phyloP scores from a whole-genome alignment of 2,329 filamentous ascomycete species.

The Scedosporium dehoogii region DNA sequence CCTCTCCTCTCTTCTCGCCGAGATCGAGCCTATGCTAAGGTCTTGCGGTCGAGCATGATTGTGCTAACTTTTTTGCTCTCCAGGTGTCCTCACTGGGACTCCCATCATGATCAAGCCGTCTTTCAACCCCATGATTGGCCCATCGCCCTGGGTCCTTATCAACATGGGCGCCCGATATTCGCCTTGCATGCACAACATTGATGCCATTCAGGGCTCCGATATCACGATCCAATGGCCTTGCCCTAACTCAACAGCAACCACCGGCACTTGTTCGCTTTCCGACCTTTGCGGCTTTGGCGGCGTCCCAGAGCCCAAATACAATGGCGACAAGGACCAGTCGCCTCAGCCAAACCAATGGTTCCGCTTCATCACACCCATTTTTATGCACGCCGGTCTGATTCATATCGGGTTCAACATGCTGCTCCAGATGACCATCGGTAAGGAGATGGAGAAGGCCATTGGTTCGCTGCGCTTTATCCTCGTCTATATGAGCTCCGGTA shows the following conservation, averaged over 20 bases:
- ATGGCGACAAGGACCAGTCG: conserved; percentile 35
- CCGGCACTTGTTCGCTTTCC: conserved; percentile 58
- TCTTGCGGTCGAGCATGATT: too few relatives aligned
- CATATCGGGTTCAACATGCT: conserved; percentile 96
- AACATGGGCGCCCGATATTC: conserved; percentile 93
- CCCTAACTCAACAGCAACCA: conserved; percentile 62
- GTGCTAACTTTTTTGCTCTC: conserved; percentile 8
- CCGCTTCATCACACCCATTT: conserved; percentile 91
- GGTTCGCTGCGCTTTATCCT: conserved; percentile 80
- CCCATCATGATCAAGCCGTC: conserved; percentile 69
- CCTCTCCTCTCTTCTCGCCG: not conserved
- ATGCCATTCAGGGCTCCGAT: conserved; percentile 47
- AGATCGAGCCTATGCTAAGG: not conserved
- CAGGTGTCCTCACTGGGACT: conserved; percentile 66
- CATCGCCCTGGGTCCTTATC: conserved; percentile 80
- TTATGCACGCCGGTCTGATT: conserved; percentile 85
- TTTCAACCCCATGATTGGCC: conserved; percentile 97
- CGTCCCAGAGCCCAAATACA: conserved; percentile 57
- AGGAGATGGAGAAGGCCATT: conserved; percentile 87
- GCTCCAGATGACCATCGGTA: conserved; percentile 78
- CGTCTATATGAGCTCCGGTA: conserved; percentile 83
- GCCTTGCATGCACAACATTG: conserved; percentile 86
- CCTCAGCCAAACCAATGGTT: conserved; percentile 88
- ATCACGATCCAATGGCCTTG: conserved; percentile 59
- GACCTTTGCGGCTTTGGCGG: conserved; percentile 77